Conservation (phyloP, 305 asterid genomes). For the Fraxinus velutina region DNA sequence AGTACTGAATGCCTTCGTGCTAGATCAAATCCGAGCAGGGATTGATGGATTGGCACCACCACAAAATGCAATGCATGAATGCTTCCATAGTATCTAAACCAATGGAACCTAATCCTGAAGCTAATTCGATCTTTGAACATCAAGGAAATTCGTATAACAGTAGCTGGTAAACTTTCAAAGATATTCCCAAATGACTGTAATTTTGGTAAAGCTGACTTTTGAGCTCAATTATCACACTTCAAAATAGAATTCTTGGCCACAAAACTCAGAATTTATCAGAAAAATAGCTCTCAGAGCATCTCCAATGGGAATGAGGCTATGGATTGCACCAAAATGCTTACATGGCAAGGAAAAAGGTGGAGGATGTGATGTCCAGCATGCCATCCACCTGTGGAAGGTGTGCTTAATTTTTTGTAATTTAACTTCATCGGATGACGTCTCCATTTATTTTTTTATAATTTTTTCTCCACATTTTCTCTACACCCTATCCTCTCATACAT, state of each 20-base stretch:
- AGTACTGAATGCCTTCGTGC: background rate
- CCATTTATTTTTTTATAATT: background rate
- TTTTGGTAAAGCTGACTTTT: background rate
- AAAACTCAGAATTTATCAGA: background rate
- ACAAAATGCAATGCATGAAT: background rate
- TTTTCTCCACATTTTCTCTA: background rate
- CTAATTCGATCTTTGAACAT: background rate
- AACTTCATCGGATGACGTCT: background rate
- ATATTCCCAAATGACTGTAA: background rate
- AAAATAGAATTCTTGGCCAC: background rate
- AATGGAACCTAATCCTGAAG: background rate
- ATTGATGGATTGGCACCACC: background rate
- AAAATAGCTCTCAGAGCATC: background rate
- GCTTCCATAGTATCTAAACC: background rate
- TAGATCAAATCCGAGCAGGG: background rate
- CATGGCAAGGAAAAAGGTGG: background rate
- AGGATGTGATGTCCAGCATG: background rate
- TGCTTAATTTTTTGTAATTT: background rate
- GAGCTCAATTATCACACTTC: background rate
- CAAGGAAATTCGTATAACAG: background rate
- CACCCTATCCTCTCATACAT: background rate
- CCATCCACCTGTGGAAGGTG: background rate
- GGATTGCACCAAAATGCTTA: background rate
- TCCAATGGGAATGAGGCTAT: background rate
- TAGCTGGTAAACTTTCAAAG: background rate